phyloP scores from a whole-genome alignment of 176 grass and related monocot species.

The Ampelocalamus luodianensis region DNA sequence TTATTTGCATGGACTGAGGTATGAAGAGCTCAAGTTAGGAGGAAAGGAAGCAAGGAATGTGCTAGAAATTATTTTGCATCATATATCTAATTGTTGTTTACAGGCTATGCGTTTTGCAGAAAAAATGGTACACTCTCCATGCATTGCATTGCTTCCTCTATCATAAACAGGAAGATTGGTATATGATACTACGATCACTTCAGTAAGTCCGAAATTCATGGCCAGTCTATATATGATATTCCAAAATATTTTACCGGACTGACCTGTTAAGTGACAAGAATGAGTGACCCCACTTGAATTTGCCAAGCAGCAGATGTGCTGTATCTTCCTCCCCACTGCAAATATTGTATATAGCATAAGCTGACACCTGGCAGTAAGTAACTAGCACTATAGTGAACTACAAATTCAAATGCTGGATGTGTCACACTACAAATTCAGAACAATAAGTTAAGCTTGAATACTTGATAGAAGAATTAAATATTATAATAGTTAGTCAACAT shows the following conservation, averaged over 20 bases:
- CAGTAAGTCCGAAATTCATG: not conserved
- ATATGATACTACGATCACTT: not conserved
- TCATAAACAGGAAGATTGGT: not conserved
- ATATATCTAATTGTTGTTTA: not conserved
- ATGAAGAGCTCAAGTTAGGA: too few relatives aligned
- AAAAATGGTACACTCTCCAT: not conserved
- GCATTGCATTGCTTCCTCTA: conserved; percentile 8
- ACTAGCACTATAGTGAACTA: conserved; percentile 3
- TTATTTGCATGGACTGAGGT: too few relatives aligned
- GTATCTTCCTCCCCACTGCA: conserved; percentile 80
- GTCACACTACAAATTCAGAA: not conserved
- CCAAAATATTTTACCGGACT: conserved; percentile 16
- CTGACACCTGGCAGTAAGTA: not conserved
- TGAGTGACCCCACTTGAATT: conserved; percentile 98
- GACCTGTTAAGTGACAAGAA: conserved; percentile 97
- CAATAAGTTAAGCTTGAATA: not conserved
- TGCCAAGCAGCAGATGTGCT: conserved; percentile 68
- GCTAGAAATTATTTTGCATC: not conserved
- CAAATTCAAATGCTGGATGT: not conserved
- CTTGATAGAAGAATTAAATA: not conserved
- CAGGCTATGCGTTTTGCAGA: not conserved
- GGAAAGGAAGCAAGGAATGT: too few relatives aligned
- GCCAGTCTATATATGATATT: not conserved
- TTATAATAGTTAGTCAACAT: not conserved
- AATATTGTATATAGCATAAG: conserved; percentile 45